Percentiles rank a stretch among this genome's conserved stretches.
Evolutionary conservation across 345 rosid genomes (phyloP).

Genomic region (Lumnitzera littorea): DNA sequence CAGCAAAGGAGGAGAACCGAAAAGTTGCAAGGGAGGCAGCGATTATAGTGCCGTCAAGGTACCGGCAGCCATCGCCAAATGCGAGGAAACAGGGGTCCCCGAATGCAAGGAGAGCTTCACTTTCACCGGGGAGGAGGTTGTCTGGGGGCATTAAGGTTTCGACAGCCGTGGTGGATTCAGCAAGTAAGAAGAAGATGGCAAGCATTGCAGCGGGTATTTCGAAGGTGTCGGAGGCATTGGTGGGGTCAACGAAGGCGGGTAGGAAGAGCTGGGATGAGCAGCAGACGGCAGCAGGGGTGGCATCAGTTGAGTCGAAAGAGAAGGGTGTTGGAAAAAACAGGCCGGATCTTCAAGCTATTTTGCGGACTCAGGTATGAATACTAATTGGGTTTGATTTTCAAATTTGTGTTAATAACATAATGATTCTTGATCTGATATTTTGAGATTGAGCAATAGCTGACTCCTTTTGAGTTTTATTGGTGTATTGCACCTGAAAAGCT

Average conservation of each 20-base stretch:
- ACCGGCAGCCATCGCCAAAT: slow-evolving; percentile 81
- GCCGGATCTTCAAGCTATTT: slow-evolving; percentile 54
- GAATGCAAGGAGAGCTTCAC: slow-evolving; percentile 51
- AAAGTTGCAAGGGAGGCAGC: slow-evolving; percentile 65
- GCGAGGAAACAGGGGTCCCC: slow-evolving; percentile 76
- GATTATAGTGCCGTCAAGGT: slow-evolving; percentile 87
- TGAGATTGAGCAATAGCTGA: too few species aligned
- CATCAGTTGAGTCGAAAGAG: slow-evolving; percentile 38
- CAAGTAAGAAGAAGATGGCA: slow-evolving; percentile 75
- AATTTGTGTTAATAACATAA: too few species aligned
- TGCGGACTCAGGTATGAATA: slow-evolving; percentile 72
- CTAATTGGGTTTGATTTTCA: neutral
- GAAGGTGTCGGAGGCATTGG: slow-evolving; percentile 60
- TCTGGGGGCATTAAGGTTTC: slow-evolving; percentile 67
- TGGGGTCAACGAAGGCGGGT: slow-evolving; percentile 36
- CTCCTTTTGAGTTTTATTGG: too few species aligned
- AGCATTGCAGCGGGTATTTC: slow-evolving; percentile 57
- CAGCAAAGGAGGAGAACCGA: slow-evolving; percentile 74
- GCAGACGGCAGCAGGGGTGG: slow-evolving; percentile 10
- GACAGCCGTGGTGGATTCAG: slow-evolving; percentile 59
- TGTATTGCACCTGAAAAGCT: too few species aligned
- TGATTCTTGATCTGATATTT: too few species aligned
- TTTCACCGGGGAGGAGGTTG: slow-evolving; percentile 81
- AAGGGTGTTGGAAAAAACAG: slow-evolving; percentile 40
- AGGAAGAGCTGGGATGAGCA: slow-evolving; percentile 74